Base-by-base conservation (phyloP, 2,329 filamentous ascomycete genomes). In the Colletotrichum lini region DNA sequence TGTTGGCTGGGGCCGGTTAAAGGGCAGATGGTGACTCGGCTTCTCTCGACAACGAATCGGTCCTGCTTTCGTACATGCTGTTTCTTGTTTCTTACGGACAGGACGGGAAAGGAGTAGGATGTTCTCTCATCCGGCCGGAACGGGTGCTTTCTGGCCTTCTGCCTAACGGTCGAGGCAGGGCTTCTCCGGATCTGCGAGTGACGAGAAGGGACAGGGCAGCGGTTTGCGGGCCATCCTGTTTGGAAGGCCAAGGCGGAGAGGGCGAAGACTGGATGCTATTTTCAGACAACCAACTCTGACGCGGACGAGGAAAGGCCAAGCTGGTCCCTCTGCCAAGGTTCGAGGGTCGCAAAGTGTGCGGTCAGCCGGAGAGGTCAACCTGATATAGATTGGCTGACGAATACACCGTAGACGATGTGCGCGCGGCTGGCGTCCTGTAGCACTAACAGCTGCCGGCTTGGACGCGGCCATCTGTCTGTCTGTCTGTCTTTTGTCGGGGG, bases 241-340 rank as follows among this genome's bases (percentile, higher is more conserved):
- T 69, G 53, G 59, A 61, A 49, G 61, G 65, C 23, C 44, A 57
- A 59, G 42, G 61, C 35, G 45, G 60, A 69, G 52, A 45, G 52
- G 61, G 53, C 45, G 45, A 15, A 59, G 66, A 40, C n/a, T 57
- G n/a, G 67, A 60, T 67, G 50, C 67, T 70, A 70, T 70, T 70
- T 70, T 45, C 67, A 67, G 62, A 70, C 21, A 16, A 8, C 16
- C 26, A 16, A 8, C 21, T 35, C 26, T 60, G 67, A 70, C 54
- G 47, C 40, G 38, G 40, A 60, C 62, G 47, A 54, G 47, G 40
- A 40, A 9, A 21, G 35, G 44, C 52, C 44, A 52, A 68, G 42
- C 57, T 50, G 42, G 40, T 23, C 21, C 16, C 21, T 35, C 12
- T 57, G 58, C 42, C 42, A 18, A 50, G 50, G 42, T 44, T 56